Conservation (phyloP, 345 rosid genomes). For the Gossypium stocksii region DNA sequence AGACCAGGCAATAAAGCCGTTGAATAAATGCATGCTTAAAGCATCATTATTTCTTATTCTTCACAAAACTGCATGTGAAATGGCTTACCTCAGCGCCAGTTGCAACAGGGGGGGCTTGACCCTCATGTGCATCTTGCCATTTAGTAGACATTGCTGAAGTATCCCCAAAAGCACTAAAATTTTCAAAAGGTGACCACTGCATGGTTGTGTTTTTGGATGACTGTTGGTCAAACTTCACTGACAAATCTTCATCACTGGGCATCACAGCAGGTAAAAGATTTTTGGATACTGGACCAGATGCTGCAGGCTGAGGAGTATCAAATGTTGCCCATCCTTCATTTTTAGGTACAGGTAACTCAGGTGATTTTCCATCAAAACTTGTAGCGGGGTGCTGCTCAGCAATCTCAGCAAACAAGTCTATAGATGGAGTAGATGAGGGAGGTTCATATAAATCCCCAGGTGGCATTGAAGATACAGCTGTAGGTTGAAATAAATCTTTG, state of each 20-base stretch:
- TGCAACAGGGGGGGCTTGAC: slow-evolving; percentile 28
- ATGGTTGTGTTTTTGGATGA: slow-evolving; percentile 35
- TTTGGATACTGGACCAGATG: slow-evolving; percentile 30
- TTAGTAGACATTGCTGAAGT: slow-evolving; percentile 39
- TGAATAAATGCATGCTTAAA: not conserved
- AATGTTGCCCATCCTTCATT: slow-evolving; percentile 97
- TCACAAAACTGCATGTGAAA: not conserved
- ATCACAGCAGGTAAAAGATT: slow-evolving; percentile 25
- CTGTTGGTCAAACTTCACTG: slow-evolving; percentile 38
- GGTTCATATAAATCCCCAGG: slow-evolving; percentile 37
- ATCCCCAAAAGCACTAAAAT: slow-evolving; percentile 32
- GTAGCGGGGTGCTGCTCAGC: slow-evolving; percentile 40
- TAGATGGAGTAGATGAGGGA: slow-evolving; percentile 35
- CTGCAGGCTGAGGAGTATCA: slow-evolving; percentile 49
- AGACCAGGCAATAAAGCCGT: not conserved
- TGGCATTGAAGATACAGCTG: slow-evolving; percentile 28
- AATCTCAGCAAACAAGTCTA: slow-evolving; percentile 50
- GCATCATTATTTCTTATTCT: not conserved
- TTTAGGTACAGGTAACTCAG: slow-evolving; percentile 37
- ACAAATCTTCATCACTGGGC: slow-evolving; percentile 29
- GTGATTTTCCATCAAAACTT: slow-evolving; percentile 21
- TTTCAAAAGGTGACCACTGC: slow-evolving; percentile 52
- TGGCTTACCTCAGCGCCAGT: slow-evolving; percentile 45
- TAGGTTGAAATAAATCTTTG: slow-evolving; percentile 33
- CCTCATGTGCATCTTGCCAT: slow-evolving; percentile 39